These are phyloP conservation scores for Calonectria leucothoes DNA, from an alignment of 2,329 filamentous ascomycete genomes.

Conservation along the genomic window DNA sequence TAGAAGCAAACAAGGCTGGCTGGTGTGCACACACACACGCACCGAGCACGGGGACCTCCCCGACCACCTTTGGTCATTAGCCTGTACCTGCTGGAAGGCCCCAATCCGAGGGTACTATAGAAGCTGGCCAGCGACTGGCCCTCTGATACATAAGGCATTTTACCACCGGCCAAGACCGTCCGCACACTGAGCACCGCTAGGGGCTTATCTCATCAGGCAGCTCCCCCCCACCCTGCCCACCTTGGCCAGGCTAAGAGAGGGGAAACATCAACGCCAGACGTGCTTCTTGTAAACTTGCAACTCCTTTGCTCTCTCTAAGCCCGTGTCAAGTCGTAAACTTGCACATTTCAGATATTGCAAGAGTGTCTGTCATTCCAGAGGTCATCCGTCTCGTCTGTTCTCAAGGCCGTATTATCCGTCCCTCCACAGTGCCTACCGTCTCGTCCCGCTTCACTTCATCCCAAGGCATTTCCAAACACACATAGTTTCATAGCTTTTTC, in stretches of 20 bases:
- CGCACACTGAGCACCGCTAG: background rate
- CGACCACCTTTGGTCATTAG: background rate
- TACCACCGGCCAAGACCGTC: background rate
- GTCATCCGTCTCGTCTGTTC: background rate
- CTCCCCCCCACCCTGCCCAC: conserved; percentile 35
- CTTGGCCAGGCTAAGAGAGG: conserved; percentile 35
- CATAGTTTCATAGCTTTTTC: background rate
- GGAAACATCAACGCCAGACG: conserved; percentile 25
- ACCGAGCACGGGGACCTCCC: background rate
- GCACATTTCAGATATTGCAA: background rate
- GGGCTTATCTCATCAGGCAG: conserved; percentile 40
- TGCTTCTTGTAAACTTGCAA: background rate
- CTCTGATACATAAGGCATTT: background rate
- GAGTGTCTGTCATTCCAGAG: background rate
- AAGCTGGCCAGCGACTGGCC: background rate
- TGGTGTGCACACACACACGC: background rate
- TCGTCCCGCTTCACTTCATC: background rate
- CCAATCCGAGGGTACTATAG: background rate
- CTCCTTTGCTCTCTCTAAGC: background rate
- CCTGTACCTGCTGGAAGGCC: background rate
- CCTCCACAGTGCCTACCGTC: background rate
- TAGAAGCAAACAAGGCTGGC: background rate
- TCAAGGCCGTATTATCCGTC: background rate
- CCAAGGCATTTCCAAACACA: background rate
- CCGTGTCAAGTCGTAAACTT: background rate